Evolutionary conservation across 2,329 filamentous ascomycete genomes (phyloP).

Genomic region (Pezizomycotina sp.): DNA sequence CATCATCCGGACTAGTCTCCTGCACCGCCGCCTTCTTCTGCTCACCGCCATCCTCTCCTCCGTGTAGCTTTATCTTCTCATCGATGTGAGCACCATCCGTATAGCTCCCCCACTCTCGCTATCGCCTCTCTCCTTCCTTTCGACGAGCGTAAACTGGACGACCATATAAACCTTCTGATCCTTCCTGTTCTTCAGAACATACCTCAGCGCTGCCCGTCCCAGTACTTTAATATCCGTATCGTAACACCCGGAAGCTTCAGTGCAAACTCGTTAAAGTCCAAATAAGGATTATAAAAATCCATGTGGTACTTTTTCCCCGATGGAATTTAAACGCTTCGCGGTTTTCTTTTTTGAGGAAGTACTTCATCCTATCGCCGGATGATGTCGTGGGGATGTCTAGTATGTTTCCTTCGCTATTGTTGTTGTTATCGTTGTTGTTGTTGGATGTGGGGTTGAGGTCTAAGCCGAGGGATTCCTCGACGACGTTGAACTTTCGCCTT

Average conservation of each 20-base stretch:
- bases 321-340: constrained; percentile 45
- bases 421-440: neutral
- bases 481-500: constrained; percentile 5
- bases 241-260: constrained; percentile 57
- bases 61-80: too few species aligned
- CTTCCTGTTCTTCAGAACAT: constrained; percentile 67
- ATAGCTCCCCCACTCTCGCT: constrained; percentile 29
- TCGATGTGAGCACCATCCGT: constrained; percentile 9
- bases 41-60: too few species aligned
- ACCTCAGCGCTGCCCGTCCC: constrained; percentile 66
- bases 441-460: too few species aligned
- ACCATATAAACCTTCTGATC: constrained; percentile 65
- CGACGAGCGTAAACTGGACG: constrained; percentile 60
- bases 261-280: constrained; percentile 70
- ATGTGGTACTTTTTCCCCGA: constrained; percentile 43
- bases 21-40: too few species aligned
- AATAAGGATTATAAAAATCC: constrained; percentile 80
- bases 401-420: neutral
- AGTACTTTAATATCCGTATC: constrained; percentile 57
- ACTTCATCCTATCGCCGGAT: constrained; percentile 39
- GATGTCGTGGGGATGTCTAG: constrained; percentile 29
- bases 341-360: constrained; percentile 41
- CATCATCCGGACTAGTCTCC: too few species aligned
- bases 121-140: constrained; percentile 47
- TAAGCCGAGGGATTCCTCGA: too few species aligned